phyloP scores from a whole-genome alignment of 2,329 filamentous ascomycete genomes.

The Neofusicoccum laricinum region DNA sequence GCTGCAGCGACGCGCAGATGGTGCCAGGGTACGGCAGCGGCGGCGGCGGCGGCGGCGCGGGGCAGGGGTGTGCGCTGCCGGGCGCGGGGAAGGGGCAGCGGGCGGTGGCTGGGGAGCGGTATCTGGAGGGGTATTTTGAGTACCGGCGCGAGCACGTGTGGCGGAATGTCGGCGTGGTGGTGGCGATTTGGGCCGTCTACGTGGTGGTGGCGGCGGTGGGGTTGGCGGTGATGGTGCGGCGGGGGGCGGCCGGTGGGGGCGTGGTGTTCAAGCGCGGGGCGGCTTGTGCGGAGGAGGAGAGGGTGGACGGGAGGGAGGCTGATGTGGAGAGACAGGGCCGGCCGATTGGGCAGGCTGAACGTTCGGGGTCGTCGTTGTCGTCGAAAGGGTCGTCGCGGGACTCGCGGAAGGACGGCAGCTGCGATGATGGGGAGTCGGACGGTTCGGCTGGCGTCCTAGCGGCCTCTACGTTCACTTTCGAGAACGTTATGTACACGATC shows the following conservation, averaged over 20 bases:
- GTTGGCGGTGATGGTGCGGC: constrained; percentile 53
- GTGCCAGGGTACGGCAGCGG: constrained; percentile 53
- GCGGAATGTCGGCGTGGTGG: constrained; percentile 56
- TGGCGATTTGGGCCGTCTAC: constrained; percentile 50
- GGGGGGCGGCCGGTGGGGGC: constrained; percentile 57
- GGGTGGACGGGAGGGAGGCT: no score
- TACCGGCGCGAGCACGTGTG: constrained; percentile 59
- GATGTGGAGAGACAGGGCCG: no score
- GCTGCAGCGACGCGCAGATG: constrained; percentile 54
- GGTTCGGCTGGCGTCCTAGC: fast-evolving
- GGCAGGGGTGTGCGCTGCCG: constrained; percentile 59
- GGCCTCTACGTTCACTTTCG: constrained; percentile 65
- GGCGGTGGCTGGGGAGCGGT: constrained; percentile 55
- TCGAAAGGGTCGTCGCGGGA: no score
- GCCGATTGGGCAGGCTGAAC: no score
- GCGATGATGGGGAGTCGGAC: background rate
- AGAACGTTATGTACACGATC: constrained; percentile 77
- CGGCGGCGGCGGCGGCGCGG: constrained; percentile 37
- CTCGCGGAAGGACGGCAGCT: background rate
- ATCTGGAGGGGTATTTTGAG: constrained; percentile 53
- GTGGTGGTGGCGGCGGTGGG: constrained; percentile 43
- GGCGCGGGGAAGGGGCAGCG: constrained; percentile 54
- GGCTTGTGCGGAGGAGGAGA: no score
- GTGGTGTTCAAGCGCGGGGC: constrained; percentile 56
- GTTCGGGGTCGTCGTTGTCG: no score